phyloP scores from a whole-genome alignment of 2,329 filamentous ascomycete genomes.

The Anthostomella pinea region DNA sequence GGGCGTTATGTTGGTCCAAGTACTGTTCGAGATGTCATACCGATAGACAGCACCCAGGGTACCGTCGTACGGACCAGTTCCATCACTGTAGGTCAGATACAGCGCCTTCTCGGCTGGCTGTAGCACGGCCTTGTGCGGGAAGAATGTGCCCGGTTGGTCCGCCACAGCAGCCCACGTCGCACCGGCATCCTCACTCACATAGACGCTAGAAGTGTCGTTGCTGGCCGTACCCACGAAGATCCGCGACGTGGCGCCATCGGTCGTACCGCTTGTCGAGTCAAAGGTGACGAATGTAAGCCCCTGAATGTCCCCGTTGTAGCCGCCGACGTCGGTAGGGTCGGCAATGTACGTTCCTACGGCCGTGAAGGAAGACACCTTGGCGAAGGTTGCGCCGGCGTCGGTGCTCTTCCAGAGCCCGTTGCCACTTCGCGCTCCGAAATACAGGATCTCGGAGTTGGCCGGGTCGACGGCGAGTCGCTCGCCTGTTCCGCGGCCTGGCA shows the following conservation, averaged over 20 bases:
- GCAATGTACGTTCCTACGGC: constrained; percentile 48
- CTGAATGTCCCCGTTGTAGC: constrained; percentile 44
- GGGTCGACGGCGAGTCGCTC: constrained; percentile 59
- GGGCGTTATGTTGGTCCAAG: constrained; percentile 57
- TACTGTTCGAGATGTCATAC: constrained; percentile 47
- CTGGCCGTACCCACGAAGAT: constrained; percentile 57
- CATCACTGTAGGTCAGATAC: constrained; percentile 55
- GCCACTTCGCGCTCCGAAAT: constrained; percentile 57
- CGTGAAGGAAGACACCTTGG: constrained; percentile 50
- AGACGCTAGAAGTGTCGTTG: constrained; percentile 50
- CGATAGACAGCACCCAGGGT: constrained; percentile 50
- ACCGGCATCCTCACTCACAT: constrained; percentile 52
- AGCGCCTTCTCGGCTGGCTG: constrained; percentile 50
- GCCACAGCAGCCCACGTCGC: constrained; percentile 49
- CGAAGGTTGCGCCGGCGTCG: constrained; percentile 52
- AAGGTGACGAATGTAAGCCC: constrained; percentile 54
- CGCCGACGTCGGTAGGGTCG: constrained; percentile 42
- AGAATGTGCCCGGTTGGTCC: constrained; percentile 47
- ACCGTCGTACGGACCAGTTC: constrained; percentile 56
- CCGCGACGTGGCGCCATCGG: constrained; percentile 48
- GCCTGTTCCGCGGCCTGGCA: constrained; percentile 58
- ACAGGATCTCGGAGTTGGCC: constrained; percentile 53
- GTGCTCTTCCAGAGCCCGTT: constrained; percentile 58
- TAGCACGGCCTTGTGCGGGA: constrained; percentile 54
- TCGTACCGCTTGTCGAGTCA: constrained; percentile 46